phyloP scores from a whole-genome alignment of 176 grass and related monocot genomes.

The Typha latifolia region DNA sequence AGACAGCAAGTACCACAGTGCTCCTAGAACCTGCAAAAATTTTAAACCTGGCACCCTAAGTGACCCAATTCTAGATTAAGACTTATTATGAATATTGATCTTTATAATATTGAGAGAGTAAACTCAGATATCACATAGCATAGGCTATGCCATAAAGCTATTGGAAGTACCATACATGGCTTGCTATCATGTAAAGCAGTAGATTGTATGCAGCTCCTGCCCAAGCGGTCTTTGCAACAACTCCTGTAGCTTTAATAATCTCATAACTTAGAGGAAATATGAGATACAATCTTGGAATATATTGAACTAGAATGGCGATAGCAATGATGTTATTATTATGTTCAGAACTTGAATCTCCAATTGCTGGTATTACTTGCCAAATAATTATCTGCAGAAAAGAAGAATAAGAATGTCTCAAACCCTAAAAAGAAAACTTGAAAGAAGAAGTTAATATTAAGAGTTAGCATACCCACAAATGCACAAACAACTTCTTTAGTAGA shows the following conservation, averaged over 20 bases:
- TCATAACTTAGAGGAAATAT: constrained; percentile 92
- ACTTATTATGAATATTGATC: neutral
- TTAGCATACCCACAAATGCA: too few species aligned
- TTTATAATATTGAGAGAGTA: neutral
- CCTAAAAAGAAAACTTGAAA: neutral
- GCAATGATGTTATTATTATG: constrained; percentile 94
- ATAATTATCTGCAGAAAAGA: constrained; percentile 64
- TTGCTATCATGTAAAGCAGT: constrained; percentile 92
- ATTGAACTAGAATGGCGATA: constrained; percentile 84
- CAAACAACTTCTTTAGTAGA: too few species aligned
- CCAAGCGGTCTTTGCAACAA: constrained; percentile 93
- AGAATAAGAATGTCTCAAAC: constrained; percentile 12
- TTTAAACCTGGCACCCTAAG: neutral
- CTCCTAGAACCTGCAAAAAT: constrained; percentile 59
- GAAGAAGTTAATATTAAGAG: neutral
- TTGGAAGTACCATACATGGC: constrained; percentile 55
- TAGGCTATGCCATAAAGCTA: constrained; percentile 2
- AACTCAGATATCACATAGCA: neutral
- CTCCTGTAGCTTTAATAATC: constrained; percentile 81
- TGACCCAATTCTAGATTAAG: neutral
- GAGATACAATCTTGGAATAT: constrained; percentile 89
- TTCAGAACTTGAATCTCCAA: constrained; percentile 56
- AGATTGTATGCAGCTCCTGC: constrained; percentile 93
- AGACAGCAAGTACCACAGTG: constrained; percentile 77
- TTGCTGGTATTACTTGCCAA: constrained; percentile 85